A percentile compares a stretch with the other conserved stretches of the same genome.
phyloP scores from a whole-genome alignment of 805 yeast genomes.

The Metschnikowia orientalis region DNA sequence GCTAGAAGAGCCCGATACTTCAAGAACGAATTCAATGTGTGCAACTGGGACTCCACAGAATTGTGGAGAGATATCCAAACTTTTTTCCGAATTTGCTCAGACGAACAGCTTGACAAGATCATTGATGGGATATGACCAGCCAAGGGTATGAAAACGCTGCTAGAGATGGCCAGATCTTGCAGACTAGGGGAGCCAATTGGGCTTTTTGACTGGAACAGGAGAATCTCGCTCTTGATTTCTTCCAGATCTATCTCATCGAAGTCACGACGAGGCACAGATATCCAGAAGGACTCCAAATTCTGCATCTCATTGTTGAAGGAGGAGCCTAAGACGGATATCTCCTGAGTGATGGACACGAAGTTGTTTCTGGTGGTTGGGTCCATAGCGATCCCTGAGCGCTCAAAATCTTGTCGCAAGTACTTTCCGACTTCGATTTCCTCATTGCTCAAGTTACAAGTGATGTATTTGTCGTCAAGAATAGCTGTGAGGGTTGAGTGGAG shows the following conservation, averaged over 20 bases:
- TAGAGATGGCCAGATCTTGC: too few relatives aligned
- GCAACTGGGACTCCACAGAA: slow-evolving; percentile 59
- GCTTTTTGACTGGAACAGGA: slow-evolving; percentile 23
- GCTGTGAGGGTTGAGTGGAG: slow-evolving; percentile 56
- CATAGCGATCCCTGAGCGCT: slow-evolving; percentile 85
- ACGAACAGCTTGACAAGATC: slow-evolving; percentile 54
- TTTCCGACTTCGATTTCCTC: slow-evolving; percentile 86
- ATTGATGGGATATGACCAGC: slow-evolving; percentile 63
- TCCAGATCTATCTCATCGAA: slow-evolving; percentile 24
- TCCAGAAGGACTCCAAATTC: slow-evolving; percentile 32
- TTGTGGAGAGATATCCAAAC: slow-evolving; percentile 76
- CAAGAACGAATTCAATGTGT: slow-evolving; percentile 53
- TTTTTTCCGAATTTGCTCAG: slow-evolving; percentile 53
- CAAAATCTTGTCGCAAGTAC: slow-evolving; percentile 76
- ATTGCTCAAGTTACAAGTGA: slow-evolving; percentile 38
- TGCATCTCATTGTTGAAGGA: slow-evolving; percentile 56
- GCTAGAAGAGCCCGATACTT: slow-evolving; percentile 69
- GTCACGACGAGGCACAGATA: slow-evolving; percentile 29
- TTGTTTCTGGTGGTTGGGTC: slow-evolving; percentile 56
- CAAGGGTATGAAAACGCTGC: slow-evolving; percentile 25
- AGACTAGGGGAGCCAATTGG: slow-evolving; percentile 9
- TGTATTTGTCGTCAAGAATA: slow-evolving; percentile 39
- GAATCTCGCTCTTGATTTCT: slow-evolving; percentile 24
- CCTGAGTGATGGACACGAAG: slow-evolving; percentile 75
- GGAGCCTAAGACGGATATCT: slow-evolving; percentile 78